Percentiles rank a stretch among this genome's conserved stretches.
phyloP scores from a whole-genome alignment of 345 rosid genomes.

The Physaria fendleri region DNA sequence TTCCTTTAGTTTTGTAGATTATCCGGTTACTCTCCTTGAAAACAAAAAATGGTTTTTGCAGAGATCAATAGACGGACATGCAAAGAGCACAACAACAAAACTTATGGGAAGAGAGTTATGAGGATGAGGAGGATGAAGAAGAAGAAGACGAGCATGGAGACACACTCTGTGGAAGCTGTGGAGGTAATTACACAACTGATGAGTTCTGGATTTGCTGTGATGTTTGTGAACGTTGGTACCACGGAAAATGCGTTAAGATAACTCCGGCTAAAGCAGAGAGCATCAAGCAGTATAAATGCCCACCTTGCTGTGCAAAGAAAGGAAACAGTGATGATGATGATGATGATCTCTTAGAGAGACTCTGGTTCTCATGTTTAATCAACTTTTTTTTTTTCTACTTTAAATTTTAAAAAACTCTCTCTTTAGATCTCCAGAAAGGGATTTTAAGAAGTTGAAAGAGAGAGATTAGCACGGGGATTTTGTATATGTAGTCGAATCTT shows the following conservation, averaged over 20 bases:
- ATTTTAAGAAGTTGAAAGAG: too few relatives aligned
- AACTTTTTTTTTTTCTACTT: neutral
- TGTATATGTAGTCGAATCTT: too few relatives aligned
- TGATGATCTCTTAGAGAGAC: neutral
- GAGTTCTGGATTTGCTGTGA: slow-evolving; percentile 94
- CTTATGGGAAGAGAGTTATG: slow-evolving; percentile 41
- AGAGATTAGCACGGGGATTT: too few relatives aligned
- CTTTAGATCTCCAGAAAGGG: too few relatives aligned
- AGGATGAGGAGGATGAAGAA: slow-evolving; percentile 57
- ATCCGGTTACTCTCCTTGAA: neutral
- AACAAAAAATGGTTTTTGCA: slow-evolving; percentile 14
- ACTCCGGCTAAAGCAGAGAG: slow-evolving; percentile 79
- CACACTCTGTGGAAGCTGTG: slow-evolving; percentile 80
- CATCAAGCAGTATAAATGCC: slow-evolving; percentile 86
- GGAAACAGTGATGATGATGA: slow-evolving; percentile 38
- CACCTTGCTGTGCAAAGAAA: slow-evolving; percentile 72
- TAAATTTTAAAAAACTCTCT: slow-evolving; percentile 24
- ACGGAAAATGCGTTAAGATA: slow-evolving; percentile 82
- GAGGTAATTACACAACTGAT: slow-evolving; percentile 64
- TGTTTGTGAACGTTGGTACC: slow-evolving; percentile 86
- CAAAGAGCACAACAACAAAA: slow-evolving; percentile 46
- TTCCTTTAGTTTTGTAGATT: neutral
- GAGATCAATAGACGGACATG: slow-evolving; percentile 67
- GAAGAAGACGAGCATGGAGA: slow-evolving; percentile 82
- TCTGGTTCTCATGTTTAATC: slow-evolving; percentile 26